phyloP scores from a whole-genome alignment of 1,284 basidiomycete species.

The Leccinum subspadiceum region DNA sequence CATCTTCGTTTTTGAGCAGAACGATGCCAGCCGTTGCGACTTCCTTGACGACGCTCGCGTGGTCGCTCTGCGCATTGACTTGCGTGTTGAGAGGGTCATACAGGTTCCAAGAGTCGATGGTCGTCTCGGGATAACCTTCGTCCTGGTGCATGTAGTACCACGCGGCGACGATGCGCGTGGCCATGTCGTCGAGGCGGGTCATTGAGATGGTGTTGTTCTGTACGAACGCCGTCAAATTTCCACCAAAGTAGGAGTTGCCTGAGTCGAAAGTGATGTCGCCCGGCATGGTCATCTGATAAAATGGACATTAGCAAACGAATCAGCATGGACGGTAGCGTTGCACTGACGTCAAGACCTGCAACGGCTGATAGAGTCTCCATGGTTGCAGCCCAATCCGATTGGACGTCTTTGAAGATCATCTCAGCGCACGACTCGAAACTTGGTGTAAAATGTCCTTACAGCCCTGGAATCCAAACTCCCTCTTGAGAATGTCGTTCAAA shows the following conservation, averaged over 20 bases:
- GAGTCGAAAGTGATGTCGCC: conserved; percentile 38
- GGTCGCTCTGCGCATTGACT: conserved; percentile 62
- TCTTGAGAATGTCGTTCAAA: conserved; percentile 56
- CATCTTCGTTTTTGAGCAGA: conserved; percentile 71
- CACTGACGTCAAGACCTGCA: conserved; percentile 46
- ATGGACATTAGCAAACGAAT: not conserved
- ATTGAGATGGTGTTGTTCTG: conserved; percentile 35
- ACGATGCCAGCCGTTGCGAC: conserved; percentile 72
- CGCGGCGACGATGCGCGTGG: conserved; percentile 58
- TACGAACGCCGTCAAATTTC: conserved; percentile 41
- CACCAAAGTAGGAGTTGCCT: conserved; percentile 19
- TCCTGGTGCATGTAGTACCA: conserved; percentile 62
- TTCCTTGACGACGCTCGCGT: conserved; percentile 56
- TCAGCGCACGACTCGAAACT: conserved; percentile 1
- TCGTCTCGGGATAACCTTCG: conserved; percentile 53
- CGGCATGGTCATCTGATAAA: conserved; percentile 39
- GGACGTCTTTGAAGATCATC: conserved; percentile 16
- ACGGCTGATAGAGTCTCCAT: conserved; percentile 36
- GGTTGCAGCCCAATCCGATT: conserved; percentile 47
- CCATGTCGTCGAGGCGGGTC: conserved; percentile 65
- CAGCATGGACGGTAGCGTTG: too few species aligned
- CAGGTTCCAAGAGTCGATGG: conserved; percentile 50
- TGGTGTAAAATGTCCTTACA: conserved; percentile 29
- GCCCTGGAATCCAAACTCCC: conserved; percentile 59
- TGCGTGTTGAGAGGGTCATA: conserved; percentile 48